A percentile compares a stretch with the other conserved stretches of the same genome.
Evolutionary conservation across 2,329 filamentous ascomycete genomes (phyloP).

Genomic region (Claviceps spartinae): DNA sequence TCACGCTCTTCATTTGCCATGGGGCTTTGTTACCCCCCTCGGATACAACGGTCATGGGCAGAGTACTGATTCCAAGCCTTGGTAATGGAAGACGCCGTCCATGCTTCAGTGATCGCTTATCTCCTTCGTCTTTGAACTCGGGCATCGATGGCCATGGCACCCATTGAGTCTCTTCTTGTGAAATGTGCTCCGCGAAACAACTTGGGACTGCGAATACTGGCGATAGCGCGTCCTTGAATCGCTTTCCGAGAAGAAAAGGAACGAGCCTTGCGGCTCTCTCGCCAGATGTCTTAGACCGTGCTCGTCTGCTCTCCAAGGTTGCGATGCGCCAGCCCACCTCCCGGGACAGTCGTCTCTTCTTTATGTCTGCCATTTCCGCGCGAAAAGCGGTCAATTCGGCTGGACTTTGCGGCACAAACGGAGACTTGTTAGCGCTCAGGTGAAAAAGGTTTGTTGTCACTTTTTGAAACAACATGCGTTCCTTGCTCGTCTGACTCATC

Average conservation of each 20-base stretch:
- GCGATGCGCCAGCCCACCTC: constrained; percentile 13
- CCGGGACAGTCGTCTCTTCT: constrained; percentile 12
- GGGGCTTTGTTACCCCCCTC: constrained; percentile 13
- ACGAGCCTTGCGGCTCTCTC: constrained; percentile 3
- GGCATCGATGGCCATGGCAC: constrained; percentile 22
- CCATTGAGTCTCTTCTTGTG: constrained; percentile 6
- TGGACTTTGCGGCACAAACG: constrained; percentile 22
- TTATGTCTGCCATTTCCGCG: constrained; percentile 15
- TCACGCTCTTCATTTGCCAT: constrained; percentile 15
- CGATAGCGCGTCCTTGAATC: constrained; percentile 16
- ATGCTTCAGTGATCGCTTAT: constrained; percentile 13
- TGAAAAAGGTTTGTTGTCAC: constrained; percentile 22
- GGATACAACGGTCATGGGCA: constrained; percentile 2
- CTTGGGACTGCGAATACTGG: constrained; percentile 19
- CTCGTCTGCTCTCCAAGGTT: constrained; percentile 8
- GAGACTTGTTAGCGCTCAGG: constrained; percentile 23
- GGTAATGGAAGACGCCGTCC: constrained; percentile 21
- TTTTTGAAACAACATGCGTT: constrained; percentile 22
- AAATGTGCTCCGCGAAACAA: constrained; percentile 19
- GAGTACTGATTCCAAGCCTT: constrained; percentile 12
- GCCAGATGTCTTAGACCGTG: constrained; percentile 1
- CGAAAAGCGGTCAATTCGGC: constrained; percentile 21
- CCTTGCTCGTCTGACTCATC: constrained; percentile 21
- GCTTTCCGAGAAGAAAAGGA: constrained; percentile 15
- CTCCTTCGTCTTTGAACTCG: constrained; percentile 23